Evolutionary conservation across 2,329 filamentous ascomycete genomes (phyloP).

Genomic region (Magnaporthiopsis poae): DNA sequence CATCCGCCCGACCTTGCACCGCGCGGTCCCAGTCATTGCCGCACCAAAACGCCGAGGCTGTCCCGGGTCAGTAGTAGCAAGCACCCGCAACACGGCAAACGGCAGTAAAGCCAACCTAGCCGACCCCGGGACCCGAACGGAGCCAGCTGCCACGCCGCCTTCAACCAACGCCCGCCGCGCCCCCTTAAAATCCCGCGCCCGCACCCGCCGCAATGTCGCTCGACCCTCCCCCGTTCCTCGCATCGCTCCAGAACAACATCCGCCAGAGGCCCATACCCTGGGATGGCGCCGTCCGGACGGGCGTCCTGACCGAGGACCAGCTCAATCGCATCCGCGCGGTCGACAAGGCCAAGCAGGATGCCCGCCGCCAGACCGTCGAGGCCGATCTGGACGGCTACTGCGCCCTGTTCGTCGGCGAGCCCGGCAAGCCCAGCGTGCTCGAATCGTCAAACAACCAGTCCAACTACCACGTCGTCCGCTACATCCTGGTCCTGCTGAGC

Average conservation of each 20-base stretch:
- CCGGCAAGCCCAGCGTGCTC: constrained; percentile 61
- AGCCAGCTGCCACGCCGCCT: constrained; percentile 1
- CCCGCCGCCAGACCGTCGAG: constrained; percentile 74
- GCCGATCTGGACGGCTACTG: constrained; percentile 70
- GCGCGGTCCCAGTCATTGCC: not conserved
- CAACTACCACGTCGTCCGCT: constrained; percentile 70
- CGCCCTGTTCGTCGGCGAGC: constrained; percentile 66
- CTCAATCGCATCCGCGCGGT: constrained; percentile 92
- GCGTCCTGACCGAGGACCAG: constrained; percentile 87
- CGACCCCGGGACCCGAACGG: not conserved
- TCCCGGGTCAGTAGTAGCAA: not conserved
- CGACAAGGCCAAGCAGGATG: constrained; percentile 90
- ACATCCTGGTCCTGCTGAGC: constrained; percentile 78
- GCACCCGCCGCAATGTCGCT: constrained; percentile 60
- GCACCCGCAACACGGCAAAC: not conserved
- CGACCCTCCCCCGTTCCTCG: constrained; percentile 77
- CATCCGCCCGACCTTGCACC: constrained; percentile 6
- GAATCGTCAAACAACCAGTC: constrained; percentile 75
- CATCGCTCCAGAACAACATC: constrained; percentile 90
- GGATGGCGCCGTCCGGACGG: constrained; percentile 89
- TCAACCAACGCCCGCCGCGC: not conserved
- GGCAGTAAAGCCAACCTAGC: not conserved
- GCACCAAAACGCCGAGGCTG: not conserved
- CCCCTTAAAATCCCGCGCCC: not conserved
- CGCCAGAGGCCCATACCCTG: constrained; percentile 90